phyloP scores from a whole-genome alignment of 805 yeast genomes.

The Zygoascus ofunaensis region DNA sequence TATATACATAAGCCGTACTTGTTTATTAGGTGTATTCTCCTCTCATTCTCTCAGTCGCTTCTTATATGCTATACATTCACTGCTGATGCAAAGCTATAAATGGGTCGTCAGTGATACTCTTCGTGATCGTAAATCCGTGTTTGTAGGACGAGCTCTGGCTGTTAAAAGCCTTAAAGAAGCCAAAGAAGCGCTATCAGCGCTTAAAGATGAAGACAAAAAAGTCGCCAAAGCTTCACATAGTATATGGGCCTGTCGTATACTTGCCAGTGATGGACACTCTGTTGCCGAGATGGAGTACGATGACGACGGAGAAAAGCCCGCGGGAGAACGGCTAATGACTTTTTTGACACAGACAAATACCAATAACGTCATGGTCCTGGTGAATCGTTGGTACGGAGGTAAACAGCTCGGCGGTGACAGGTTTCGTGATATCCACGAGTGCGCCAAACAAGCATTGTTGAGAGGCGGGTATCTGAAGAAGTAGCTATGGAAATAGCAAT shows the following conservation, averaged over 20 bases:
- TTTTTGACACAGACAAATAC: slow-evolving; percentile 62
- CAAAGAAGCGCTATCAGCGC: slow-evolving; percentile 36
- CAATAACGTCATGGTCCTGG: slow-evolving; percentile 78
- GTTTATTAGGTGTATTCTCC: too few relatives aligned
- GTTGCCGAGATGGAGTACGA: slow-evolving; percentile 73
- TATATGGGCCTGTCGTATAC: slow-evolving; percentile 81
- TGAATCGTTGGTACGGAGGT: slow-evolving; percentile 92
- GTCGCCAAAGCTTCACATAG: slow-evolving; percentile 64
- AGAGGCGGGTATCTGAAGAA: slow-evolving; percentile 45
- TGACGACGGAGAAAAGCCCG: slow-evolving; percentile 96
- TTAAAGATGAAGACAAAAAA: slow-evolving; percentile 52
- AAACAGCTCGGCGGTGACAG: slow-evolving; percentile 84
- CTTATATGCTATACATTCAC: too few relatives aligned
- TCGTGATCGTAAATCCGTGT: slow-evolving; percentile 75
- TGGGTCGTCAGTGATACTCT: slow-evolving; percentile 77
- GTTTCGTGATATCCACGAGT: slow-evolving; percentile 83
- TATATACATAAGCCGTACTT: too few relatives aligned
- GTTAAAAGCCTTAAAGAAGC: slow-evolving; percentile 64
- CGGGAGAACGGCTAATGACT: slow-evolving; percentile 81
- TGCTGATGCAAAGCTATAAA: neutral
- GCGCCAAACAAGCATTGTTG: slow-evolving; percentile 76
- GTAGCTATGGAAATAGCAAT: too few relatives aligned
- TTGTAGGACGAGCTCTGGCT: slow-evolving; percentile 62
- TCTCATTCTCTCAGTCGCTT: too few relatives aligned
- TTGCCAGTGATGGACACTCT: slow-evolving; percentile 33